Base-by-base conservation (phyloP, 1,284 basidiomycete species). In the Lignosus rhinocerotis region DNA sequence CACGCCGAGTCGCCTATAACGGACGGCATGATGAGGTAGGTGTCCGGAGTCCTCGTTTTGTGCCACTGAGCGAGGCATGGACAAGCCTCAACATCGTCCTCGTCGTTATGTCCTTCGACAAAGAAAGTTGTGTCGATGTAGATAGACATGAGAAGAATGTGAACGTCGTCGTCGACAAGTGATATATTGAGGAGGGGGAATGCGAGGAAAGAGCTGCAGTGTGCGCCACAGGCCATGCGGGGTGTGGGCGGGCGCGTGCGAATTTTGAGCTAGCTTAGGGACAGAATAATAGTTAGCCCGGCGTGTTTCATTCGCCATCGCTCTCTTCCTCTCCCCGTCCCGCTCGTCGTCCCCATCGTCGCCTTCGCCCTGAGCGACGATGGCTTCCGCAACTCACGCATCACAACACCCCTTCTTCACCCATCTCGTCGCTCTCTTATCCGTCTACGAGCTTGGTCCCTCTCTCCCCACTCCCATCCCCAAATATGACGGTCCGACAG, bases 401-500 rank as follows among this genome's bases (percentile, higher is more conserved):
- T 51, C 60, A 14, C 64, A 66, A 41, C 72, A 74, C 56, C 74
- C 75, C 11, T 76, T 78, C 61, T 63, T 76, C 43, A 67, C 69
- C 8, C 74, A 78, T 62, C 73, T 77, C 47, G 70, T 75, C 61
- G 73, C 73, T 30, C 65, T 76, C n/a, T 67, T 78, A 41, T 75
- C 75, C 32, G 66, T 76, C 59, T 76, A 76, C 62, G 75, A 78
- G 61, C 71, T 74, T 44, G 75, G 75, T 68, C 74, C 39, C 56
- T 69, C 55, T 56, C 80, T 70, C 51, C 67, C 80, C 12, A 76
- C 80, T 6, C 84, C 86, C 41, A 72, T 81, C 60, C 86, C 86
- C 48, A 77, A 78, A 58, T 90, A 87, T 71, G 79, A 84, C 71
- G 87, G 87, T 2, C 83, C 83, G 1, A 64, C 76, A 49, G 82